A percentile compares a stretch with the other conserved stretches of the same genome.
These are phyloP conservation scores for Epichloe aotearoae DNA, from an alignment of 2,329 filamentous ascomycete genomes.

Conservation along the genomic window DNA sequence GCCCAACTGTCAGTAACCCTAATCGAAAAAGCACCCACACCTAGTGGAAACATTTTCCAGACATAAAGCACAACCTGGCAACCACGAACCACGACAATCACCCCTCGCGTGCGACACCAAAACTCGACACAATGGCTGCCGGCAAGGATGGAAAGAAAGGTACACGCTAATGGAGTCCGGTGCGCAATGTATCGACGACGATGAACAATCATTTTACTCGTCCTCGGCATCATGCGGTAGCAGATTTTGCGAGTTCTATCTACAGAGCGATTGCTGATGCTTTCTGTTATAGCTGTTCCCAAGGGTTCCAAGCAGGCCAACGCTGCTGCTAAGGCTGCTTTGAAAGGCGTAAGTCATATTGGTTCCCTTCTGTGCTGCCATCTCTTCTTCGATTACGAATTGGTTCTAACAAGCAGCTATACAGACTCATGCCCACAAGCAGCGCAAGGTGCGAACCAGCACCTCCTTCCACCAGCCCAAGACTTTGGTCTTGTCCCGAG, in stretches of 20 bases:
- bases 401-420: background rate
- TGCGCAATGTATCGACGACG: constrained; percentile 4
- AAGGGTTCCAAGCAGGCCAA: constrained; percentile 76
- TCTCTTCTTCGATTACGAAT: background rate
- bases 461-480: constrained; percentile 97
- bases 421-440: constrained; percentile 57
- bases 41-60: background rate
- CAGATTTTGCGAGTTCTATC: constrained; percentile 66
- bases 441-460: constrained; percentile 80
- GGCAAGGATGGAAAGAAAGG: constrained; percentile 32
- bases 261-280: constrained; percentile 62
- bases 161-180: constrained; percentile 23
- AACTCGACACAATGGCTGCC: constrained; percentile 21
- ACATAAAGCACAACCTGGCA: background rate
- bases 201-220: constrained; percentile 4
- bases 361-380: background rate
- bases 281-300: constrained; percentile 41
- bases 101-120: constrained; percentile 6
- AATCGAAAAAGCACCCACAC: constrained; percentile 9
- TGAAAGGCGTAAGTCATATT: constrained; percentile 70
- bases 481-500: constrained; percentile 81
- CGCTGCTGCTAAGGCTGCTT: constrained; percentile 87
- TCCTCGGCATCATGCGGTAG: constrained; percentile 49
- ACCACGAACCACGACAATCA: background rate
- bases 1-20: background rate